These are phyloP conservation scores for Colletotrichum chrysophilum DNA, from an alignment of 2,329 filamentous ascomycete genomes.

Conservation along the genomic window DNA sequence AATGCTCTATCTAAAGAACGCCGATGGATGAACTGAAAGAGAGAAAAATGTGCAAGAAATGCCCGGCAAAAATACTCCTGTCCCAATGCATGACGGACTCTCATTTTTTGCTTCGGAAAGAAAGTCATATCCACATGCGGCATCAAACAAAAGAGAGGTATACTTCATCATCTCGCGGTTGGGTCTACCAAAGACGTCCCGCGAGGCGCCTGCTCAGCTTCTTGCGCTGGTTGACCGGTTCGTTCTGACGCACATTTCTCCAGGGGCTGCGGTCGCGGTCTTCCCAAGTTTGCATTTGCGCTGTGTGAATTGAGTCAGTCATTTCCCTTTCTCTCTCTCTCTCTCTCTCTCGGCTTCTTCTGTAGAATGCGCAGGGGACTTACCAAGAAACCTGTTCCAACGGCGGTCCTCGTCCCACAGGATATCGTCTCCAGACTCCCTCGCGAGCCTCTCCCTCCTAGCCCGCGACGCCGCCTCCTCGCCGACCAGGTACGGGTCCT, in stretches of 20 bases:
- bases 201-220: constrained; percentile 47
- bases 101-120: neutral
- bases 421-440: constrained; percentile 60
- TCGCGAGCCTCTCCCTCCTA: constrained; percentile 60
- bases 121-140: constrained; percentile 3
- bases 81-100: constrained; percentile 15
- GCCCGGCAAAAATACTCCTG: constrained; percentile 7
- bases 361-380: constrained; percentile 30
- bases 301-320: constrained; percentile 33
- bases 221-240: constrained; percentile 37
- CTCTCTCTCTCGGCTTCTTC: neutral
- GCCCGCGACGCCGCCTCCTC: constrained; percentile 66
- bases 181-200: constrained; percentile 26
- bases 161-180: neutral
- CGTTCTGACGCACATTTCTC: constrained; percentile 45
- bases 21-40: constrained; percentile 3
- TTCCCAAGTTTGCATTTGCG: constrained; percentile 55
- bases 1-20: constrained; percentile 15
- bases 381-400: constrained; percentile 67
- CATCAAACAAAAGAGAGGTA: neutral
- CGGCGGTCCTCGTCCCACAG: constrained; percentile 61
- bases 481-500: constrained; percentile 72
- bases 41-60: neutral
- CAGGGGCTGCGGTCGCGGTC: constrained; percentile 53
- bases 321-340: neutral